Evolutionary conservation across 805 yeast genomes (phyloP).

Genomic region (Naumovozyma castellii): DNA sequence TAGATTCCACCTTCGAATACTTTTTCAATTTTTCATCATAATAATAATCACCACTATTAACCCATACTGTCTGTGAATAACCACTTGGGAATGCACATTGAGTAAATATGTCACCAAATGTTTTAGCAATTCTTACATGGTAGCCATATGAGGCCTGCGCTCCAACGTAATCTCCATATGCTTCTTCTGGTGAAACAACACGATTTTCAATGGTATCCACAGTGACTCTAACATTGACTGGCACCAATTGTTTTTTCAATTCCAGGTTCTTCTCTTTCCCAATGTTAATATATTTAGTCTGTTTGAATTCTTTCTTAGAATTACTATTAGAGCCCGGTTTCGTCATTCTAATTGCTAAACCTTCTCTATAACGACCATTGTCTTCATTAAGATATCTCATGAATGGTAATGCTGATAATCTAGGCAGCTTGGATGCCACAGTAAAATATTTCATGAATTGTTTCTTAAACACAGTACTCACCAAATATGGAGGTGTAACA

Average conservation of each 20-base stretch:
- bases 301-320: conserved; percentile 37
- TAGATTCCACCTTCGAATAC: conserved; percentile 13
- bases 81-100: conserved; percentile 59
- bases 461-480: conserved; percentile 51
- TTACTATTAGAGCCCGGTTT: conserved; percentile 24
- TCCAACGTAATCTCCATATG: conserved; percentile 54
- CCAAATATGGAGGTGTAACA: conserved; percentile 75
- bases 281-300: conserved; percentile 68
- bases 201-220: conserved; percentile 53
- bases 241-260: conserved; percentile 51
- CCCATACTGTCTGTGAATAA: conserved; percentile 56
- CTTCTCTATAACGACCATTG: conserved; percentile 49
- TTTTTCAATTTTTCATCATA: conserved; percentile 24
- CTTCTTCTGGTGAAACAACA: conserved; percentile 62
- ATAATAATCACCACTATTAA: conserved; percentile 60
- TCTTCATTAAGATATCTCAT: conserved; percentile 38
- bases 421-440: conserved; percentile 62
- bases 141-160: conserved; percentile 60
- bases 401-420: conserved; percentile 64
- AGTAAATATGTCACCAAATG: conserved; percentile 58
- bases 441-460: conserved; percentile 40
- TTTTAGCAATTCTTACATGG: conserved; percentile 56
- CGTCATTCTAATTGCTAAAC: conserved; percentile 38
- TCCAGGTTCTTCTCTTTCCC: conserved; percentile 56
- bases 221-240: conserved; percentile 72